phyloP scores from a whole-genome alignment of 2,329 filamentous ascomycete genomes.

The Ceratocystis diversiconidia region DNA sequence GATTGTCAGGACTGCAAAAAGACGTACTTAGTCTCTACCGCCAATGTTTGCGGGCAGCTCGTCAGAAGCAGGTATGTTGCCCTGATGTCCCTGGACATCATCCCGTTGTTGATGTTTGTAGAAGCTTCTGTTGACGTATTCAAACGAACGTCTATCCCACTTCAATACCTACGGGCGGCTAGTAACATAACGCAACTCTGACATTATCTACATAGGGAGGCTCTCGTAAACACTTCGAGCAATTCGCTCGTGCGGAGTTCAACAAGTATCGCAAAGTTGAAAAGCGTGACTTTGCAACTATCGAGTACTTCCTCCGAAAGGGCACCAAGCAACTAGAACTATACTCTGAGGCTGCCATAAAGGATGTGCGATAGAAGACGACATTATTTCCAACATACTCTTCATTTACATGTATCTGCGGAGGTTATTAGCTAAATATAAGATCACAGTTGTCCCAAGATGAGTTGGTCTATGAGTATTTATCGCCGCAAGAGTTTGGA shows the following conservation, averaged over 20 bases:
- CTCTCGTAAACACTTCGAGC: constrained; percentile 45
- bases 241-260: constrained; percentile 60
- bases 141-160: neutral
- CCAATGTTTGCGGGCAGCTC: constrained; percentile 65
- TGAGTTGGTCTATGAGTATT: neutral
- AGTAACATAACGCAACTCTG: too few relatives aligned
- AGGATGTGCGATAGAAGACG: constrained; percentile 45
- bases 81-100: neutral
- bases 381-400: neutral
- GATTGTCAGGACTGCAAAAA: constrained; percentile 75
- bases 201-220: constrained; percentile 19
- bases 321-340: constrained; percentile 68
- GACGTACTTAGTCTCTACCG: constrained; percentile 81
- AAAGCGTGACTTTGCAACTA: constrained; percentile 72
- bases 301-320: constrained; percentile 74
- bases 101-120: neutral
- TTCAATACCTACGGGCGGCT: too few relatives aligned
- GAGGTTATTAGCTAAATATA: too few relatives aligned
- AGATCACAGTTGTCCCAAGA: neutral
- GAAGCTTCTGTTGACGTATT: neutral
- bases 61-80: constrained; percentile 59
- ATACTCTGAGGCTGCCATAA: constrained; percentile 68
- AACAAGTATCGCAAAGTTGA: constrained; percentile 51
- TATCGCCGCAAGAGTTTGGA: neutral
- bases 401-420: too few relatives aligned